Evolutionary conservation across 192 early-diverging fungal species (phyloP).

Genomic region (Coemansia sp.): DNA sequence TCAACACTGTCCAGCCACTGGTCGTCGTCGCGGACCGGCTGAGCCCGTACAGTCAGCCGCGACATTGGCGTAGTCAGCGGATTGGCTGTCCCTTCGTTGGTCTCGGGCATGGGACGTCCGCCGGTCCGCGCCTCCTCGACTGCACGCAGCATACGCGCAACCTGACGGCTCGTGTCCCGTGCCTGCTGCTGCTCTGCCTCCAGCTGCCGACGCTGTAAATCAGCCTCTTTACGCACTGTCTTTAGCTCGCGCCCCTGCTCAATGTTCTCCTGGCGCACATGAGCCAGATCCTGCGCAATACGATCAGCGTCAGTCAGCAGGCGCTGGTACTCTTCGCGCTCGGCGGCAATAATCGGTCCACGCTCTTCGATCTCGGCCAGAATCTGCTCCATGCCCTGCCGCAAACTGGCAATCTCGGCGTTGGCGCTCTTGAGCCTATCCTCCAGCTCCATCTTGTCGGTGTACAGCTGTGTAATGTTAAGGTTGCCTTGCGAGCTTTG

Average conservation of each 20-base stretch:
- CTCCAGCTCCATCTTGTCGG: slow-evolving; percentile 58
- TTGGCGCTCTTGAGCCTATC: slow-evolving; percentile 49
- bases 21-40: slow-evolving; percentile 19
- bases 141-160: slow-evolving; percentile 55
- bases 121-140: slow-evolving; percentile 54
- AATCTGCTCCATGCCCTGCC: slow-evolving; percentile 58
- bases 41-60: not conserved
- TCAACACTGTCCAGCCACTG: slow-evolving; percentile 48
- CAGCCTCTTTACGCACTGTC: slow-evolving; percentile 36
- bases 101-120: slow-evolving; percentile 44
- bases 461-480: slow-evolving; percentile 63
- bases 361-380: slow-evolving; percentile 59
- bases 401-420: slow-evolving; percentile 50
- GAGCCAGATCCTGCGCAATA: slow-evolving; percentile 53
- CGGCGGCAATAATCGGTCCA: slow-evolving; percentile 58
- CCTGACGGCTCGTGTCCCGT: slow-evolving; percentile 56
- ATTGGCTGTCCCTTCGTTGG: slow-evolving; percentile 2
- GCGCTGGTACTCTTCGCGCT: slow-evolving; percentile 56
- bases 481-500: slow-evolving; percentile 51
- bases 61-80: slow-evolving; percentile 29
- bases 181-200: slow-evolving; percentile 54
- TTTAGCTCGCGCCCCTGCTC: slow-evolving; percentile 25
- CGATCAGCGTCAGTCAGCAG: slow-evolving; percentile 54
- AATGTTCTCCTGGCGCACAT: slow-evolving; percentile 35
- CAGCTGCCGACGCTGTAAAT: slow-evolving; percentile 50